phyloP scores from a whole-genome alignment of 768 basidiomycete species.

The Tubosaeta sp. region DNA sequence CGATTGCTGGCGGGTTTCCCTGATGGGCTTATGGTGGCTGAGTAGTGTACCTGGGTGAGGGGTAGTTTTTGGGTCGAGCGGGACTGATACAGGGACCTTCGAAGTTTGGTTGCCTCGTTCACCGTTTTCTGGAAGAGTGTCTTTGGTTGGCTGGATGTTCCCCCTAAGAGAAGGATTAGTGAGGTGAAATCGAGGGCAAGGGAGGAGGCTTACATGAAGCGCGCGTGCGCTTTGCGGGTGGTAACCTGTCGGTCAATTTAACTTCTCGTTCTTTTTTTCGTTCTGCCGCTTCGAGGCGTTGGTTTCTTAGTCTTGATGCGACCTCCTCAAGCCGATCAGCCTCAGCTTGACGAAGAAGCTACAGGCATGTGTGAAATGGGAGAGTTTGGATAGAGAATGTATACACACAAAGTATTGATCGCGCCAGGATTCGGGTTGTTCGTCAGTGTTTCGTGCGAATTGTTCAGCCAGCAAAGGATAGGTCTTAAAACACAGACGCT shows the following conservation, averaged over 20 bases:
- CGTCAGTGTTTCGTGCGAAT: constrained; percentile 36
- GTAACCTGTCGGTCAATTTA: constrained; percentile 67
- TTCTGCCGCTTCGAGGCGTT: constrained; percentile 66
- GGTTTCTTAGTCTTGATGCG: constrained; percentile 56
- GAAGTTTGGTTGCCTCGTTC: constrained; percentile 62
- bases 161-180: constrained; percentile 34
- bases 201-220: constrained; percentile 45
- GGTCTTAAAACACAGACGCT: constrained; percentile 54
- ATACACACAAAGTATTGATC: constrained; percentile 61
- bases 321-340: constrained; percentile 61
- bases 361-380: constrained; percentile 9
- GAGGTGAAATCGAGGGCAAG: background rate
- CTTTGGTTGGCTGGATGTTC: constrained; percentile 46
- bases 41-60: constrained; percentile 40
- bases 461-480: constrained; percentile 53
- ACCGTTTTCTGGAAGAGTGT: constrained; percentile 76
- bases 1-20: constrained; percentile 31
- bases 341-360: constrained; percentile 59
- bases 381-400: background rate
- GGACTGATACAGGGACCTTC: constrained; percentile 54
- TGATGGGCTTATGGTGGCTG: constrained; percentile 32
- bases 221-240: constrained; percentile 60
- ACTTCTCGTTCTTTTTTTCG: constrained; percentile 75
- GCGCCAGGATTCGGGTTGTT: constrained; percentile 61
- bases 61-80: constrained; percentile 53